Conservation (phyloP, 768 basidiomycete genomes). For the Boletus pseudo-olivaceus region DNA sequence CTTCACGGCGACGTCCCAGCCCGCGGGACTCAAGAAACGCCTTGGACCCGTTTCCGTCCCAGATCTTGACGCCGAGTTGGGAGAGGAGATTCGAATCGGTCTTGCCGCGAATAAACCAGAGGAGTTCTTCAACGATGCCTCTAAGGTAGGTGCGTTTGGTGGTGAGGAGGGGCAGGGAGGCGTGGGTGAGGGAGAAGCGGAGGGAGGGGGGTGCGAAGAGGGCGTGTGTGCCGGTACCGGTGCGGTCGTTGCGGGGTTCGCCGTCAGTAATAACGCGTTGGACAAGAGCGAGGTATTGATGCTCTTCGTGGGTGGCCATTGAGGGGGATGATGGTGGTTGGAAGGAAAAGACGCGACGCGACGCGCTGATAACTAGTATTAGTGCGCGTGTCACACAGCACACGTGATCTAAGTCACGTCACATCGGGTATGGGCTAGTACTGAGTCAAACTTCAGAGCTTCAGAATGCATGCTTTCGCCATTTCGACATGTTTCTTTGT, state of each 20-base stretch:
- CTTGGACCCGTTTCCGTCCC: slow-evolving; percentile 94
- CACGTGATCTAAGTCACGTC: slow-evolving; percentile 21
- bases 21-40: slow-evolving; percentile 85
- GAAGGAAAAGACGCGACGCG: neutral
- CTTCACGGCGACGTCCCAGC: slow-evolving; percentile 77
- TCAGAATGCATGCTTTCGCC: neutral
- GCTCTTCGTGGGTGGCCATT: slow-evolving; percentile 64
- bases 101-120: slow-evolving; percentile 88
- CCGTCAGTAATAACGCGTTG: slow-evolving; percentile 70
- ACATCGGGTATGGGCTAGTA: neutral
- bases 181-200: slow-evolving; percentile 79
- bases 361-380: slow-evolving; percentile 2
- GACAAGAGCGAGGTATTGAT: slow-evolving; percentile 87
- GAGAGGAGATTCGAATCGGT: slow-evolving; percentile 79
- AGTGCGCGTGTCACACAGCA: neutral
- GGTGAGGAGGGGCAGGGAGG: slow-evolving; percentile 82
- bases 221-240: slow-evolving; percentile 90
- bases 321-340: slow-evolving; percentile 6
- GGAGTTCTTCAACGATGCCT: slow-evolving; percentile 88
- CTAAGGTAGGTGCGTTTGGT: slow-evolving; percentile 93
- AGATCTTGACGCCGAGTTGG: slow-evolving; percentile 87
- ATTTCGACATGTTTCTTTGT: slow-evolving; percentile 7
- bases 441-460: too few species aligned
- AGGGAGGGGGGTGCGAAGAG: slow-evolving; percentile 88
- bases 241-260: slow-evolving; percentile 81